Conservation (phyloP, 2,329 filamentous ascomycete species). For the Didymella keratinophila region DNA sequence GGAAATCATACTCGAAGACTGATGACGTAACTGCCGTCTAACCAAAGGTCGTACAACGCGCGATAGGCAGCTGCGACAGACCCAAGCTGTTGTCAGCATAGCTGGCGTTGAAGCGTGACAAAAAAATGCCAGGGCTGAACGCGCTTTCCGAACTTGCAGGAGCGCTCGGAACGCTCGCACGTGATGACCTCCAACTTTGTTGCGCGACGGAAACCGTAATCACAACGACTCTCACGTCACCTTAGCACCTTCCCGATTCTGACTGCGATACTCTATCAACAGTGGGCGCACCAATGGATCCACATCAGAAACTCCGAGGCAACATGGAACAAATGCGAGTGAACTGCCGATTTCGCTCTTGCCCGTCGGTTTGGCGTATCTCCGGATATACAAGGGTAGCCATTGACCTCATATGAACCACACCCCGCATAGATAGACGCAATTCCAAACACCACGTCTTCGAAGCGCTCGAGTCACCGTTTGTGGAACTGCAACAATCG, state of each 20-base stretch:
- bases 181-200: constrained; percentile 27
- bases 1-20: constrained; percentile 34
- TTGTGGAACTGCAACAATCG: background rate
- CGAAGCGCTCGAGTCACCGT: background rate
- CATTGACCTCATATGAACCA: constrained; percentile 24
- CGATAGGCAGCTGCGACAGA: constrained; percentile 58
- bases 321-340: constrained; percentile 16
- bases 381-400: constrained; percentile 39
- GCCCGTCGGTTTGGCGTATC: constrained; percentile 32
- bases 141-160: constrained; percentile 31
- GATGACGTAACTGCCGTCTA: constrained; percentile 38
- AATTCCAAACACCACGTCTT: constrained; percentile 1
- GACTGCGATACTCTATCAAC: constrained; percentile 1
- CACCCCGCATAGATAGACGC: constrained; percentile 15
- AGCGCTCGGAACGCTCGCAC: constrained; percentile 32
- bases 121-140: constrained; percentile 22
- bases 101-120: constrained; percentile 17
- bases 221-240: constrained; percentile 7
- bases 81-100: constrained; percentile 52
- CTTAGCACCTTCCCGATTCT: constrained; percentile 25
- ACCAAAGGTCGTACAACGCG: constrained; percentile 47
- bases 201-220: constrained; percentile 3
- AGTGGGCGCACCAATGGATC: background rate
- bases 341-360: constrained; percentile 34
- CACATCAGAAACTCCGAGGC: constrained; percentile 23